Evolutionary conservation across 495 filamentous ascomycete genomes (phyloP).

Genomic region (Penicillium riverlandense): DNA sequence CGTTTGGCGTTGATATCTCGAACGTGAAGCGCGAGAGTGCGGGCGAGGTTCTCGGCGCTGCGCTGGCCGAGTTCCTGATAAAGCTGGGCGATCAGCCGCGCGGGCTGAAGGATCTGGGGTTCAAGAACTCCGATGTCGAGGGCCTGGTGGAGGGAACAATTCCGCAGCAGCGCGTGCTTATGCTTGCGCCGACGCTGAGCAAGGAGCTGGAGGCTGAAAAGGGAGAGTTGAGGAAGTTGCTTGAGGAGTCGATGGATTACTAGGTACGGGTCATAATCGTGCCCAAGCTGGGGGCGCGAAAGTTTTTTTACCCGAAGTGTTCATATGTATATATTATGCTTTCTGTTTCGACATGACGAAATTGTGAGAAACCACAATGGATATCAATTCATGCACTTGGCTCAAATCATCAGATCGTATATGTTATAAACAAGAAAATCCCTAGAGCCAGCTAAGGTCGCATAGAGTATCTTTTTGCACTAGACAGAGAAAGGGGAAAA

Average conservation of each 20-base stretch:
- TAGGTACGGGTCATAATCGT: slow-evolving; percentile 4
- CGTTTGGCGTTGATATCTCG: slow-evolving; percentile 81
- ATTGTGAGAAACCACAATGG: no score
- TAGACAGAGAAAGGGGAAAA: no score
- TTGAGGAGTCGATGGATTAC: slow-evolving; percentile 62
- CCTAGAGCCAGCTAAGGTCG: not conserved
- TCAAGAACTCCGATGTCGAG: slow-evolving; percentile 64
- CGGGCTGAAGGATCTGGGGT: slow-evolving; percentile 79
- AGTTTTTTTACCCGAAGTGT: no score
- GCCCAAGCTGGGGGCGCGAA: no score
- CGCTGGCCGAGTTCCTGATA: slow-evolving; percentile 68
- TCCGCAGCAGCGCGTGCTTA: slow-evolving; percentile 81
- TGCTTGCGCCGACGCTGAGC: slow-evolving; percentile 79
- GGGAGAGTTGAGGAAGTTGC: slow-evolving; percentile 54
- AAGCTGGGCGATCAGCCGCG: slow-evolving; percentile 84
- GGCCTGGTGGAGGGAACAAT: slow-evolving; percentile 87
- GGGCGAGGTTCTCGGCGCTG: slow-evolving; percentile 78
- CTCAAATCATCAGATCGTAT: not conserved
- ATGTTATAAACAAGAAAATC: not conserved
- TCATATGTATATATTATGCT: no score
- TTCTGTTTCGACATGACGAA: no score
- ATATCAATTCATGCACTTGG: no score
- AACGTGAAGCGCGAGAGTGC: slow-evolving; percentile 81
- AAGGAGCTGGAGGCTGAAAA: slow-evolving; percentile 55
- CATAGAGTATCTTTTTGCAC: no score